Evolutionary conservation across 192 early-diverging fungal species (phyloP).

Genomic region (Thamnidium elegans): DNA sequence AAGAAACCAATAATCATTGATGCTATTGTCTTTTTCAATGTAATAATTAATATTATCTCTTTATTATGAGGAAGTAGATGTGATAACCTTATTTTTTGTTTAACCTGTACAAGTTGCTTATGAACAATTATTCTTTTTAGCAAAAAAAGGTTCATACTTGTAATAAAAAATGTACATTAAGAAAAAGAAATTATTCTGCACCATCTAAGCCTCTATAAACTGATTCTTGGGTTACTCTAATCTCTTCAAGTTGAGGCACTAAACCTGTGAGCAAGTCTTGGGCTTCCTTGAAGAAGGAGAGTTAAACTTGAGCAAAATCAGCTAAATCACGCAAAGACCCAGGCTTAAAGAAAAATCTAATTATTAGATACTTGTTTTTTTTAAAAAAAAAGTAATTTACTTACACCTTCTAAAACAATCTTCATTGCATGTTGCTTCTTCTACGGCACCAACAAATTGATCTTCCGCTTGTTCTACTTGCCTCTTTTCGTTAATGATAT

Average conservation of each 20-base stretch:
- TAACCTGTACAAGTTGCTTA: too few relatives aligned
- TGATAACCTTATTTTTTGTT: too few relatives aligned
- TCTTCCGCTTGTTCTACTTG: constrained; percentile 87
- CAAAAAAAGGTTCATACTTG: too few relatives aligned
- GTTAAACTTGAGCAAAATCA: constrained; percentile 79
- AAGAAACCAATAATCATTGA: too few relatives aligned
- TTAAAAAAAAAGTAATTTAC: too few relatives aligned
- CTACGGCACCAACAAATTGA: constrained; percentile 86
- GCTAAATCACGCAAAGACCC: constrained; percentile 75
- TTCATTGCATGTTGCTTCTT: constrained; percentile 93
- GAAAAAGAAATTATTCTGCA: constrained; percentile 17
- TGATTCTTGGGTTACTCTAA: constrained; percentile 86
- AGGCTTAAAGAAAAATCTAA: constrained; percentile 23
- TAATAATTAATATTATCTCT: too few relatives aligned
- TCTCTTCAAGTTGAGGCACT: constrained; percentile 88
- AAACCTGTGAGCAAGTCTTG: constrained; percentile 59
- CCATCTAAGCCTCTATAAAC: constrained; percentile 58
- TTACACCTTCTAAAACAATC: constrained; percentile 70
- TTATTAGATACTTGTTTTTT: not conserved
- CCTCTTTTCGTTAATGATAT: too few relatives aligned
- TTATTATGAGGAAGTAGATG: too few relatives aligned
- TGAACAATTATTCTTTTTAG: too few relatives aligned
- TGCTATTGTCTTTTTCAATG: too few relatives aligned
- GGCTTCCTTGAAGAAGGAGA: constrained; percentile 78
- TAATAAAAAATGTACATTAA: too few relatives aligned